Evolutionary conservation across 805 yeast genomes (phyloP).

Genomic region (Phaffomyces antillensis): DNA sequence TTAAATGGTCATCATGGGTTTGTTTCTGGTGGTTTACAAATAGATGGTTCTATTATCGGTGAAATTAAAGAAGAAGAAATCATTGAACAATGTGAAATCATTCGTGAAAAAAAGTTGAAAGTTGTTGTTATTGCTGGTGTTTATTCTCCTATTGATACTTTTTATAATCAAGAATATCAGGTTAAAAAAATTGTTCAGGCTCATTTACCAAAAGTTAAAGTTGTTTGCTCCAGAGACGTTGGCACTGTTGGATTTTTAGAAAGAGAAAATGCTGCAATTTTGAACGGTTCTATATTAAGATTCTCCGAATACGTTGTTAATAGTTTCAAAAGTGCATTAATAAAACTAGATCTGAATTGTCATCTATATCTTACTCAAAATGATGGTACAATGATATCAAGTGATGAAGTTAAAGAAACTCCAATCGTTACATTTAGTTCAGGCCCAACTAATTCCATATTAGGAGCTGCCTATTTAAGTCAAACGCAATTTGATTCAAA

Average conservation of each 20-base stretch:
- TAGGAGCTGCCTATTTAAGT: constrained; percentile 40
- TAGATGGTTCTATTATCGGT: constrained; percentile 32
- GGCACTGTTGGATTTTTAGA: constrained; percentile 36
- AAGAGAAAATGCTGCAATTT: constrained; percentile 38
- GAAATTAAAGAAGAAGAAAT: constrained; percentile 24
- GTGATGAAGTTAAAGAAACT: constrained; percentile 30
- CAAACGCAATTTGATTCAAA: constrained; percentile 13
- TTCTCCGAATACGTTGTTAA: constrained; percentile 27
- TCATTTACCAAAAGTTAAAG: constrained; percentile 27
- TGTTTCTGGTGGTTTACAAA: constrained; percentile 33
- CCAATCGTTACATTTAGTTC: constrained; percentile 44
- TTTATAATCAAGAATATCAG: constrained; percentile 26
- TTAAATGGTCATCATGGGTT: constrained; percentile 27
- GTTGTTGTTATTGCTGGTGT: constrained; percentile 32
- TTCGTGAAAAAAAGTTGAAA: constrained; percentile 25
- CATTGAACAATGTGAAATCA: constrained; percentile 22
- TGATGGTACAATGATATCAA: constrained; percentile 40
- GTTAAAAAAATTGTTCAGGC: constrained; percentile 26
- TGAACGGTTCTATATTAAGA: constrained; percentile 35
- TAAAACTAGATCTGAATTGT: constrained; percentile 26
- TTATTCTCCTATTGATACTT: constrained; percentile 28
- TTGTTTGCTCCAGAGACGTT: constrained; percentile 32
- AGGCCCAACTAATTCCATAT: constrained; percentile 42
- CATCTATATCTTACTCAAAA: constrained; percentile 40
- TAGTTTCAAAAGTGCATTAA: constrained; percentile 29